Base-by-base conservation (phyloP, 805 yeast genomes). In the Candida tammaniensis region DNA sequence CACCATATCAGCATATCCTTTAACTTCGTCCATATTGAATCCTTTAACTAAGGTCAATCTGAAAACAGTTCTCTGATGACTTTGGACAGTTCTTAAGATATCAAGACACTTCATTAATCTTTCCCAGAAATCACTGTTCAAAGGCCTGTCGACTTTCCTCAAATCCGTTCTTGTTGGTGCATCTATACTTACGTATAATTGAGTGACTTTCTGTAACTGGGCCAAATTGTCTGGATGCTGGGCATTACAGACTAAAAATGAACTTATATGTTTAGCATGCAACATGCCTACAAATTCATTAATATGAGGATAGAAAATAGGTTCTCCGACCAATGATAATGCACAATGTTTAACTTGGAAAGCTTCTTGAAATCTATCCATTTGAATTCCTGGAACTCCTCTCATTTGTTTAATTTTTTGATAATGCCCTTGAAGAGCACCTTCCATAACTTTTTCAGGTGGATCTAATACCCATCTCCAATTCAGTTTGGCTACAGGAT, bases 401-500 rank as follows among this genome's bases (percentile, higher is more conserved):
- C 94, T 72, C 89, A 88, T 80, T 61, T 86, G 95, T 58, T 88
- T 89, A 54, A 88, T 89, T 54, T 88, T 88, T 41, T 85, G 79
- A 58, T 89, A 89, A 55, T 88, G 97, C 3, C 95, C 96, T 44
- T 74, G 78, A 28, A 88, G 60, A 0, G 96, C 96, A 18, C 96
- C 96, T 29, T 84, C 77, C 36, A 88, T 55, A 32, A 88, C 86
- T 40, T 69, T 80, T 47, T 86, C 89, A 0, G 97, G 96, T 14
- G 82, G 80, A 57, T 88, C 96, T 10, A 87, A 85, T 51, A 87
- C 91, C 97, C 97, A 88, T 51, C 96, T 70, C 97, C 97, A 88
- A 43, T 65, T 67, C 40, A 82, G 82, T 18, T 95, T 88, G 12
- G 96, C 96, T 2, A 89, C 96, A 0, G 97, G 97, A 52, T 88